phyloP scores from a whole-genome alignment of 345 rosid species.

The Linum usitatissimum region DNA sequence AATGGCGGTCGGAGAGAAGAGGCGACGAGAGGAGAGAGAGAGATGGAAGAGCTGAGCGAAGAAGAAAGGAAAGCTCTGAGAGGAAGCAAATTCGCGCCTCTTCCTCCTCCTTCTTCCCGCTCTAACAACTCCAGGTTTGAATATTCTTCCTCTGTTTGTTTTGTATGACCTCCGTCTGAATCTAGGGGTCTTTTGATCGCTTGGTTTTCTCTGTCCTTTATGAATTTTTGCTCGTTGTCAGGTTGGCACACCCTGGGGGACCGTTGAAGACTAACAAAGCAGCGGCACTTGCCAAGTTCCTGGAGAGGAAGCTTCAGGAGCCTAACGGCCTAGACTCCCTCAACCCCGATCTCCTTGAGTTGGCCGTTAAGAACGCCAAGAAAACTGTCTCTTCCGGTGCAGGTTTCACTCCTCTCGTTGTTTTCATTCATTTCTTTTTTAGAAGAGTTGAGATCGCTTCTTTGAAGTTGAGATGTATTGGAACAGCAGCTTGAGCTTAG shows the following conservation, averaged over 20 bases:
- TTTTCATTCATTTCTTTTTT: background rate
- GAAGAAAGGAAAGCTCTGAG: constrained; percentile 82
- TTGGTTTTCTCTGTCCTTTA: too few relatives aligned
- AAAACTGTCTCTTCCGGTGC: constrained; percentile 43
- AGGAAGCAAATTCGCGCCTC: constrained; percentile 97
- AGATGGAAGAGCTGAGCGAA: constrained; percentile 56
- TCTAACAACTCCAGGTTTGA: constrained; percentile 44
- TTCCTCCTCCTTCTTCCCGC: constrained; percentile 42
- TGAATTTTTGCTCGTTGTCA: constrained; percentile 10
- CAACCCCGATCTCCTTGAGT: constrained; percentile 63
- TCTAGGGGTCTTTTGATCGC: background rate
- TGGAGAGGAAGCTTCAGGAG: constrained; percentile 79
- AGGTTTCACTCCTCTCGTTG: background rate
- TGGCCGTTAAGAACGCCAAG: constrained; percentile 72
- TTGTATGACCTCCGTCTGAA: background rate
- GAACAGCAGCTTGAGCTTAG: background rate
- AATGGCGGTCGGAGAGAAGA: background rate
- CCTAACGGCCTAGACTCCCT: constrained; percentile 66
- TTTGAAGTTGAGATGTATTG: background rate
- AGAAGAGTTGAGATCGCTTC: background rate
- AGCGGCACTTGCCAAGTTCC: constrained; percentile 80
- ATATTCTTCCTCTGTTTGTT: background rate
- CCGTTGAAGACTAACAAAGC: constrained; percentile 93
- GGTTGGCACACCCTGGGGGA: constrained; percentile 93
- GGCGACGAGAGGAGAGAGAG: background rate